A percentile compares a stretch with the other conserved stretches of the same genome.
Conservation (phyloP, 441 rosid species). For the Gossypium lobatum region DNA sequence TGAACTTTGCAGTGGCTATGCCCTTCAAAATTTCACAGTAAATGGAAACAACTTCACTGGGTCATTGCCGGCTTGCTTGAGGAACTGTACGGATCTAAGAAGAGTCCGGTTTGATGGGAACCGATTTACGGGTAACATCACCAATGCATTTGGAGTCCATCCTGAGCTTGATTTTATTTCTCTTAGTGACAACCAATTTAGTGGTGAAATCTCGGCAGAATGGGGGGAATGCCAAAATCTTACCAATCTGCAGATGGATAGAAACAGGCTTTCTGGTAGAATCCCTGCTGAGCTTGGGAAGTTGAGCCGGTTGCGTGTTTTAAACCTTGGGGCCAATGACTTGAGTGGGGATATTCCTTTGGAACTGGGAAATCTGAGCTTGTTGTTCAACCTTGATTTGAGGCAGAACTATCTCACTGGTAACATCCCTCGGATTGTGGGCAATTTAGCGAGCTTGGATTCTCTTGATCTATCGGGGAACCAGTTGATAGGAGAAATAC, state of each 20-base stretch:
- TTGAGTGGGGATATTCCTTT: conserved; percentile 44
- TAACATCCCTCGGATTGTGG: conserved; percentile 33
- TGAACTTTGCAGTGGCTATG: conserved; percentile 48
- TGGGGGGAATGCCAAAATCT: conserved; percentile 64
- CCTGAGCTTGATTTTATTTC: conserved; percentile 31
- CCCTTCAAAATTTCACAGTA: conserved; percentile 33
- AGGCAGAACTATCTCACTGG: conserved; percentile 47
- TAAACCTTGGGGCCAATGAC: conserved; percentile 39
- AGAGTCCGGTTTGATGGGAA: conserved; percentile 56
- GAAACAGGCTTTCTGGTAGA: conserved; percentile 45
- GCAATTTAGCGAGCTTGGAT: conserved; percentile 26
- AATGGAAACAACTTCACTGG: conserved; percentile 52
- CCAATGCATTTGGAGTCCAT: conserved; percentile 48
- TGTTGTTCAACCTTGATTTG: conserved; percentile 37
- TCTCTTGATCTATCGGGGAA: conserved; percentile 51
- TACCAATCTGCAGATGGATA: conserved; percentile 41
- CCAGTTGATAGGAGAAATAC: conserved; percentile 33
- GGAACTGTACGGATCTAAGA: conserved; percentile 31
- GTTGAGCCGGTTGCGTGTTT: conserved; percentile 27
- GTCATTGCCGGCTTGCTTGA: conserved; percentile 53
- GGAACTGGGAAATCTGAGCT: conserved; percentile 40
- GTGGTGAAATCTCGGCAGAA: conserved; percentile 39
- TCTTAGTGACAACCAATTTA: conserved; percentile 40
- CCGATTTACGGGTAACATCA: conserved; percentile 44
- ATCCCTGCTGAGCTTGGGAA: conserved; percentile 51